Conservation (phyloP, 2,329 filamentous ascomycete genomes). For the Dichotomopilus funicola region DNA sequence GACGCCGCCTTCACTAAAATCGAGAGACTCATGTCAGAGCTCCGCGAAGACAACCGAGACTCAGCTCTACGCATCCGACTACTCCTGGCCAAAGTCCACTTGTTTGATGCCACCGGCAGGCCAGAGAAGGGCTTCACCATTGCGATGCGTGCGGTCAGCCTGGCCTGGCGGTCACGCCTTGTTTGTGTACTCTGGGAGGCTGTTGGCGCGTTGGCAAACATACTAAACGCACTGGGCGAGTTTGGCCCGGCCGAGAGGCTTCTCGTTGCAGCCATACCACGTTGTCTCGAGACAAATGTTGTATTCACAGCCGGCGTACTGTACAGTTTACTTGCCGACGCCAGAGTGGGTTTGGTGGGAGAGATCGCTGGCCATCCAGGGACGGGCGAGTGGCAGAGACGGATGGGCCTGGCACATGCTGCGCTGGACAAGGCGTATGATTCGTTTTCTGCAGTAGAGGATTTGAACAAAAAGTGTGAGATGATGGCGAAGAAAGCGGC, state of each 20-base stretch:
- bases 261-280: constrained; percentile 64
- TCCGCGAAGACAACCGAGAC: constrained; percentile 42
- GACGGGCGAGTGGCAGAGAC: too few relatives aligned
- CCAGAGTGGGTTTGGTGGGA: constrained; percentile 71
- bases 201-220: constrained; percentile 57
- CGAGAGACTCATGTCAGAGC: constrained; percentile 37
- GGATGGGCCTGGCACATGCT: constrained; percentile 49
- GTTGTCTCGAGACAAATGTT: constrained; percentile 66
- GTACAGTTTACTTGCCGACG: constrained; percentile 67
- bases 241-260: constrained; percentile 61
- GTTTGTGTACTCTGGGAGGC: constrained; percentile 68
- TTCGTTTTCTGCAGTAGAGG: constrained; percentile 61
- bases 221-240: constrained; percentile 64
- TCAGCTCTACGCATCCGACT: constrained; percentile 63
- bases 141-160: constrained; percentile 65
- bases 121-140: constrained; percentile 72
- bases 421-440: constrained; percentile 57
- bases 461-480: constrained; percentile 65
- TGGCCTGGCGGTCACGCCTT: constrained; percentile 63
- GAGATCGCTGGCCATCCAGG: constrained; percentile 19
- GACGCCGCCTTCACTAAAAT: constrained; percentile 43
- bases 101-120: constrained; percentile 62
- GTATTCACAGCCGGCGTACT: constrained; percentile 55
- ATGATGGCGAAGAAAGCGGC: constrained; percentile 77
- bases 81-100: constrained; percentile 63